Conservation (phyloP, 1,139 yeast species). For the Wickerhamomyces sp. region DNA sequence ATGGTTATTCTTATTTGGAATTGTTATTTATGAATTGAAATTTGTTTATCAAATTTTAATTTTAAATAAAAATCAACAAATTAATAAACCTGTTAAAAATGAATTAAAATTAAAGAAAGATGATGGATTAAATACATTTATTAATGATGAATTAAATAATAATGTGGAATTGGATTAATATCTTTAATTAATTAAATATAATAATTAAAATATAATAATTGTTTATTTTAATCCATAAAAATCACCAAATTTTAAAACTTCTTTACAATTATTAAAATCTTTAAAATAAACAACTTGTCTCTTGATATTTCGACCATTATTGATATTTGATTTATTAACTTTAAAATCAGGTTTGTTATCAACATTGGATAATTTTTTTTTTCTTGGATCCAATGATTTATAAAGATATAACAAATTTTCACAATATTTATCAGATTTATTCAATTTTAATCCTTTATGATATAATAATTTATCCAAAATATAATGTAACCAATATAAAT, state of each 20-base stretch:
- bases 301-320: slow-evolving; percentile 13
- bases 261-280: slow-evolving; percentile 20
- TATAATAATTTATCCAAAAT: slow-evolving; percentile 29
- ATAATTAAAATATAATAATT: background rate
- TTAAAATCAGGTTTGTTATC: background rate
- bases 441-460: slow-evolving; percentile 21
- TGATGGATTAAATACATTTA: too few relatives aligned
- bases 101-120: background rate
- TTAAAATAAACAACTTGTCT: slow-evolving; percentile 13
- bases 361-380: slow-evolving; percentile 10
- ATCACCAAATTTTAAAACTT: slow-evolving; percentile 21
- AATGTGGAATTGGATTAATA: background rate
- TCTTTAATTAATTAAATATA: background rate
- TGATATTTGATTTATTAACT: slow-evolving; percentile 4
- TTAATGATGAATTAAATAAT: too few relatives aligned
- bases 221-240: slow-evolving; percentile 8
- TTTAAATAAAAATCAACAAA: background rate
- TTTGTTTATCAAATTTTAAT: slow-evolving; percentile 1
- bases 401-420: slow-evolving; percentile 13
- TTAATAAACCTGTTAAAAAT: background rate
- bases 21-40: slow-evolving; percentile 1
- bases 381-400: slow-evolving; percentile 22
- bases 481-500: slow-evolving; percentile 41
- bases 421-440: slow-evolving; percentile 6
- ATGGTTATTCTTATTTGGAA: slow-evolving; percentile 15